phyloP scores from a whole-genome alignment of 257 asterid genomes.

The Nicotiana undulata region DNA sequence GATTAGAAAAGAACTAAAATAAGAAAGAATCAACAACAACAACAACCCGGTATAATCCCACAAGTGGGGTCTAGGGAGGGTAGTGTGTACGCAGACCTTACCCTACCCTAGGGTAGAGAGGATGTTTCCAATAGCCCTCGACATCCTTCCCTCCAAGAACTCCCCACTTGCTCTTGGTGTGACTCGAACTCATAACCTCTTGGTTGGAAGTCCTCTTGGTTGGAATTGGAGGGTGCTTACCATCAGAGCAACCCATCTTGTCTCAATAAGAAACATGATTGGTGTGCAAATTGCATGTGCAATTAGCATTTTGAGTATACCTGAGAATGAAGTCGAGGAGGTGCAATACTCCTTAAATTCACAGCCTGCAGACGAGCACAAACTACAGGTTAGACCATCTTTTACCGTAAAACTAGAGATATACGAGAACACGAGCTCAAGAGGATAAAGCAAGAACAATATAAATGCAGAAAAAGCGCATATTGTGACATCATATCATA shows the following conservation, averaged over 20 bases:
- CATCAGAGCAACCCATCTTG: too few species aligned
- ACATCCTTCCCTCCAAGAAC: too few species aligned
- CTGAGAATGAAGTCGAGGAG: constrained; percentile 57
- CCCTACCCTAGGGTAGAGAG: too few species aligned
- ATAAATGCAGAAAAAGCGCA: not conserved
- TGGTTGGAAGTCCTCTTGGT: too few species aligned
- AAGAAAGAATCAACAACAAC: too few species aligned
- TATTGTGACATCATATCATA: not conserved
- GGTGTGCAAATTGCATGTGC: not conserved
- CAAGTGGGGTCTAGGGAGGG: too few species aligned
- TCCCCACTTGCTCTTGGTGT: too few species aligned
- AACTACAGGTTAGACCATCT: constrained; percentile 8
- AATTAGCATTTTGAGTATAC: constrained; percentile 20
- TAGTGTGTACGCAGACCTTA: too few species aligned
- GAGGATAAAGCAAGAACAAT: not conserved
- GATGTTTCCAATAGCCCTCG: too few species aligned
- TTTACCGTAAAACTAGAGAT: not conserved
- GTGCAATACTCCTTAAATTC: constrained; percentile 50
- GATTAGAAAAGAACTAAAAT: not conserved
- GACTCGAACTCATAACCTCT: too few species aligned
- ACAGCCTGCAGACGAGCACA: constrained; percentile 58
- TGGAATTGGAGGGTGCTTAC: too few species aligned
- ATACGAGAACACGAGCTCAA: not conserved
- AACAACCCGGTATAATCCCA: too few species aligned
- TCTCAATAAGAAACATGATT: not conserved